A percentile compares a stretch with the other conserved stretches of the same genome.
These are phyloP conservation scores for Rhynchospora pubera DNA, from an alignment of 176 grass and related monocot genomes.

Conservation along the genomic window DNA sequence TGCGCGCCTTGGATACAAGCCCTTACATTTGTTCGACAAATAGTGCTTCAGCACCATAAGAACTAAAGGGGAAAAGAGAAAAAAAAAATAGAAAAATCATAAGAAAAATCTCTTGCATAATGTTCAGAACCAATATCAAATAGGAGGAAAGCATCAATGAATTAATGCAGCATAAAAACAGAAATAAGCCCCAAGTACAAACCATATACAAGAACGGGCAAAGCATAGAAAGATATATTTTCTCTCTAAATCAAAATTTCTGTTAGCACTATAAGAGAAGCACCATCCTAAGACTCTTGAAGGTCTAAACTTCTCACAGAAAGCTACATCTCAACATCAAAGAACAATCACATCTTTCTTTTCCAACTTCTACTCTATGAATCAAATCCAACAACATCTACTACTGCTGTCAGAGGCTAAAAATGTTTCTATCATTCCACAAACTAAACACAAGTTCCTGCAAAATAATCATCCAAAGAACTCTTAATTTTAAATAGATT, in stretches of 20 bases:
- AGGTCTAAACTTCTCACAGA: constrained; percentile 16
- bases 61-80: background rate
- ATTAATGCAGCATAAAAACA: constrained; percentile 7
- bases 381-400: background rate
- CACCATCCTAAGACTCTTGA: background rate
- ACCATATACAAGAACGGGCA: constrained; percentile 13
- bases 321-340: background rate
- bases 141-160: background rate
- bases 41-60: background rate
- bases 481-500: background rate
- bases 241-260: constrained; percentile 8
- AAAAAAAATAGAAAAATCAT: background rate
- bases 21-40: background rate
- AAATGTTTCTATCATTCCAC: background rate
- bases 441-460: constrained; percentile 6
- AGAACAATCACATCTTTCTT: background rate
- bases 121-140: background rate
- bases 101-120: background rate
- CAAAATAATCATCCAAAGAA: background rate
- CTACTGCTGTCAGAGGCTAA: background rate
- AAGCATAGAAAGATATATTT: background rate
- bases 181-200: background rate
- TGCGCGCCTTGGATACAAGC: background rate
- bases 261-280: constrained; percentile 20
- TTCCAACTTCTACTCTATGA: background rate